Conservation (phyloP, 371 early-diverging fungal species). For the Basidiobolus heterosporus region DNA sequence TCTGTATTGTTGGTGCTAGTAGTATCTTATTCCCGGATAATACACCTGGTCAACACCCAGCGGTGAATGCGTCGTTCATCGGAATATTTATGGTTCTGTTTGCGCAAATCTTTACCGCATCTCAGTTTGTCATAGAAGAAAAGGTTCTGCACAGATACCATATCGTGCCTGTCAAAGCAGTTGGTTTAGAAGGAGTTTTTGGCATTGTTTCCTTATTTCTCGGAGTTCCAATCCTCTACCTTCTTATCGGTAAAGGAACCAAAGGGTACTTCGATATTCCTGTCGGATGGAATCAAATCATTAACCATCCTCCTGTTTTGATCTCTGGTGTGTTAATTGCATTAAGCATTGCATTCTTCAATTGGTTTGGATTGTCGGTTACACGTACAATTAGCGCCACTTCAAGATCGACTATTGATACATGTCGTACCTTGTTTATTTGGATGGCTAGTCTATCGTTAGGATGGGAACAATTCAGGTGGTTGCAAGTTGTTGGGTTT, state of each 20-base stretch:
- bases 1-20: slow-evolving; percentile 71
- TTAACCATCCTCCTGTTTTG: slow-evolving; percentile 45
- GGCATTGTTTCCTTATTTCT: slow-evolving; percentile 55
- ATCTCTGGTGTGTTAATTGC: slow-evolving; percentile 60
- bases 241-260: slow-evolving; percentile 38
- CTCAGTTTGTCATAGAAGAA: slow-evolving; percentile 90
- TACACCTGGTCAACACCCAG: background rate
- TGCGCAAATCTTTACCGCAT: slow-evolving; percentile 82
- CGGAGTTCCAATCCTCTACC: slow-evolving; percentile 62
- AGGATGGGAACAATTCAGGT: slow-evolving; percentile 86
- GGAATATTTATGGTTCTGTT: slow-evolving; percentile 71
- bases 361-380: slow-evolving; percentile 86
- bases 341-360: slow-evolving; percentile 80
- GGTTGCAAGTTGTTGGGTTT: slow-evolving; percentile 79
- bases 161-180: slow-evolving; percentile 70
- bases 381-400: slow-evolving; percentile 75
- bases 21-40: slow-evolving; percentile 25
- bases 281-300: slow-evolving; percentile 56
- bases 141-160: slow-evolving; percentile 65
- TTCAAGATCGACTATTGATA: slow-evolving; percentile 83
- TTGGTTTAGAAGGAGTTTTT: slow-evolving; percentile 85
- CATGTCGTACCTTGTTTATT: slow-evolving; percentile 86
- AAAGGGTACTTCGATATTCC: slow-evolving; percentile 66
- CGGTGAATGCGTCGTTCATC: slow-evolving; percentile 15
- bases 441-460: slow-evolving; percentile 78